Base-by-base conservation (phyloP, 495 filamentous ascomycete genomes). In the Aspergillus haitiensis region DNA sequence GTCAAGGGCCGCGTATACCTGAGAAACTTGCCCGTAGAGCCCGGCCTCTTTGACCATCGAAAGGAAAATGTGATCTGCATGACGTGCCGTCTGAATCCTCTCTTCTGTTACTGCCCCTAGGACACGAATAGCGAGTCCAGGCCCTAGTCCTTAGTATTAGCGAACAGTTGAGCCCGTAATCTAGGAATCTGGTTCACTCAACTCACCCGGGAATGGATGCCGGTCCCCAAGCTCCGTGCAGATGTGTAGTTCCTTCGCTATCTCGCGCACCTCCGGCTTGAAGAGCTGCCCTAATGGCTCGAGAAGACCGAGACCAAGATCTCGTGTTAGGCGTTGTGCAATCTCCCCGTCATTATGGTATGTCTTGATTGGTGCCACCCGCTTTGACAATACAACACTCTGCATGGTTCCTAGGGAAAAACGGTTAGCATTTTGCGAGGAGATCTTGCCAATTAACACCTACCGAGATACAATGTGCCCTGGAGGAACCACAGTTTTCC, bases 101-200 rank as follows among this genome's bases (percentile, higher is more conserved):
- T 92, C 88, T 4, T 79, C 77, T 10, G 88, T 96, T 5, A 97
- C 89, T 58, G 96, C 93, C 39, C 94, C 94, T 0, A 97, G 76
- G 50, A 98, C 87, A 52, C 94, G 85, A 66, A 98, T 92, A 18
- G 87, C 94, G 58, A 98, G 85, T 5, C 93, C 94, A 0, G 94
- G 91, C 10, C 88, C 82, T 31, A 3, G 21, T 27, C 21, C 21
- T 3, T 3, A 27, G 21, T 27, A 27, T 47, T 55, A 58, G 44
- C 32, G 59, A 64, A 54, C 64, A 11, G 63, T 70, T 48, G 64
- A 8, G 27, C 32, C 33, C 12, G 73, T 32, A 37, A 10, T 33
- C 5, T 13, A 12, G 12, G 0, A 6, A 7, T 11, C n/a, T 40
- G 2, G 37, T 40, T 10, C 10, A 10, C 8, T 5, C 13, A 21